phyloP scores from a whole-genome alignment of 208 protist species.

The Leishmania aethiopica region DNA sequence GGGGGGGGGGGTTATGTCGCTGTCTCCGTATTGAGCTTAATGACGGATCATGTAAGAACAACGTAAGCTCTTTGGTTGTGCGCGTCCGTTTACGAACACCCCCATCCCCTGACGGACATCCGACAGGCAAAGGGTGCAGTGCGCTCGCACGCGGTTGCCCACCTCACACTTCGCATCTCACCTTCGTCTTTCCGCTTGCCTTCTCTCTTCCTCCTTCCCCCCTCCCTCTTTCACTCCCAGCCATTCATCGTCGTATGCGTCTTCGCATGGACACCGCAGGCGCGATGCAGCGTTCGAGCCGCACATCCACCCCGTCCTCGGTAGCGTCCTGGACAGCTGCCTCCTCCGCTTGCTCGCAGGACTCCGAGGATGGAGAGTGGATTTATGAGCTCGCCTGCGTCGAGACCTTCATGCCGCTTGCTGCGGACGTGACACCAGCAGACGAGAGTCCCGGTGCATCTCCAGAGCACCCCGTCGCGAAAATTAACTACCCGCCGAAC shows the following conservation, averaged over 20 bases:
- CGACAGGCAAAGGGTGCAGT: neutral
- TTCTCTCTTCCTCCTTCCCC: neutral
- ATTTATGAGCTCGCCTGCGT: constrained; percentile 45
- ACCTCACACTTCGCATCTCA: neutral
- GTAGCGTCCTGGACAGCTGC: neutral
- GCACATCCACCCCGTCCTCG: neutral
- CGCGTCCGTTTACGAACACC: neutral
- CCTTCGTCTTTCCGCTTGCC: neutral
- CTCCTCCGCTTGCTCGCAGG: constrained; percentile 3
- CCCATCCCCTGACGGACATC: neutral
- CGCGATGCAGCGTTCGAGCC: neutral
- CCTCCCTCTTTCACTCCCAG: neutral
- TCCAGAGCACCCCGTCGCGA: constrained; percentile 39
- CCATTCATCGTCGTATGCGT: neutral
- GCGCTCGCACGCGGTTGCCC: neutral
- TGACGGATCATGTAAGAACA: neutral
- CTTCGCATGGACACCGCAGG: neutral
- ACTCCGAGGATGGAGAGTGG: constrained; percentile 18
- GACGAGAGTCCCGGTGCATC: constrained; percentile 32
- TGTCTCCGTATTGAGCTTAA: neutral
- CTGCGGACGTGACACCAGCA: constrained; percentile 33
- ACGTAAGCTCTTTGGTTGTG: neutral
- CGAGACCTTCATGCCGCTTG: constrained; percentile 38
- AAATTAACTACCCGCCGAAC: constrained; percentile 45
- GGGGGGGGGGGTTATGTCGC: neutral